phyloP scores from a whole-genome alignment of 108 stramenopile species.

The Cyclotella atomus region DNA sequence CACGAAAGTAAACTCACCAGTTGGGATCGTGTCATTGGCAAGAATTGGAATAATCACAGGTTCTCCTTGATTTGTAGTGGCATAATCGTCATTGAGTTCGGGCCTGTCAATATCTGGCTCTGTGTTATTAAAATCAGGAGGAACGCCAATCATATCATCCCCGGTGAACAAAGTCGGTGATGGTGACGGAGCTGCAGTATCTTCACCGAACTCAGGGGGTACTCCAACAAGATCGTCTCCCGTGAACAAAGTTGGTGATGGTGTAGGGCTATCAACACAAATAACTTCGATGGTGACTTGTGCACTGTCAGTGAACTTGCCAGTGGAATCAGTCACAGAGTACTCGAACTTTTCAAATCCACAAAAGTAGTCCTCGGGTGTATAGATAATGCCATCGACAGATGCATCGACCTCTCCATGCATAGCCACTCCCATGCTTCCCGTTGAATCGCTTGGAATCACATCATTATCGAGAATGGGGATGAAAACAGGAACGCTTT shows the following conservation, averaged over 20 bases:
- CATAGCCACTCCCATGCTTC: not conserved
- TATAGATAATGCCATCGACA: conserved; percentile 6
- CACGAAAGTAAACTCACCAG: conserved; percentile 27
- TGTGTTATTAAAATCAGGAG: not conserved
- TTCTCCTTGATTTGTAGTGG: conserved; percentile 13
- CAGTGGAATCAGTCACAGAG: conserved; percentile 13
- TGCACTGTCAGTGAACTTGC: conserved; percentile 7
- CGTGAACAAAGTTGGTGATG: not conserved
- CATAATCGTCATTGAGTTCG: conserved; percentile 19
- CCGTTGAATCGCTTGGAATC: conserved; percentile 4
- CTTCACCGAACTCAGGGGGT: not conserved
- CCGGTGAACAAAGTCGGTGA: not conserved
- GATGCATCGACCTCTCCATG: not conserved
- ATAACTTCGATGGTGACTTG: conserved; percentile 12
- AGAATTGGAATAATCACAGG: conserved; percentile 13
- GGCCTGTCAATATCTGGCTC: not conserved
- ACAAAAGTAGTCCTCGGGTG: not conserved
- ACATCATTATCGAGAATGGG: conserved; percentile 23
- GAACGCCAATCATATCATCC: not conserved
- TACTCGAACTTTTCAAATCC: conserved; percentile 5
- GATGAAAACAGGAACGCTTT: conserved; percentile 11
- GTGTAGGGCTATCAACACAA: not conserved
- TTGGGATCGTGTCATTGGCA: conserved; percentile 19
- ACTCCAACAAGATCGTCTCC: not conserved
- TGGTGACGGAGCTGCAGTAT: not conserved